phyloP scores from a whole-genome alignment of 2,329 filamentous ascomycete genomes.

The Botryosphaeria dothidea region DNA sequence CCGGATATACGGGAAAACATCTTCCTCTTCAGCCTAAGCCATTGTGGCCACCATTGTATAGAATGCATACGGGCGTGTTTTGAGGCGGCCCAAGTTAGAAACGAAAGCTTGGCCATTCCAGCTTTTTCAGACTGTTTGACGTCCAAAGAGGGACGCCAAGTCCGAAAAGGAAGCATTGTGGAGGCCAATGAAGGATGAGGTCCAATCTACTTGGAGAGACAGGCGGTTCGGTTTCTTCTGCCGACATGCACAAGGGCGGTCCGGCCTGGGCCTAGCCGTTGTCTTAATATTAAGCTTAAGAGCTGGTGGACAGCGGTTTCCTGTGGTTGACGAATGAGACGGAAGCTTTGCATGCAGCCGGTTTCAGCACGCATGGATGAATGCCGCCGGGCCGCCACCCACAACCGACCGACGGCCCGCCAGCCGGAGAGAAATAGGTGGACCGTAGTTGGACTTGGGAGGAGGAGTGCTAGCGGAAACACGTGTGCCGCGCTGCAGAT shows the following conservation, averaged over 20 bases:
- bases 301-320: background rate
- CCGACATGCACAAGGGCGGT: background rate
- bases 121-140: background rate
- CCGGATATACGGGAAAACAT: background rate
- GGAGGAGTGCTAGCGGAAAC: background rate
- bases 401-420: constrained; percentile 8
- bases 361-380: constrained; percentile 4
- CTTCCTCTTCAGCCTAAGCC: constrained; percentile 1
- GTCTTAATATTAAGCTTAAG: constrained; percentile 17
- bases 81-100: background rate
- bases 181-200: background rate
- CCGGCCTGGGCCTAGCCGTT: background rate
- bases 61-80: background rate
- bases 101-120: background rate
- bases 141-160: background rate
- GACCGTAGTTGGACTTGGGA: background rate
- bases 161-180: background rate
- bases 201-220: background rate
- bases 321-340: background rate
- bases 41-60: background rate
- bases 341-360: background rate
- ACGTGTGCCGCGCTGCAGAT: background rate
- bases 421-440: background rate
- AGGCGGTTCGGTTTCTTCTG: background rate
- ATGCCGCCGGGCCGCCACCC: constrained; percentile 3